Evolutionary conservation across 148 eudicot genomes (phyloP).

Genomic region (Rhododendron ovatum): DNA sequence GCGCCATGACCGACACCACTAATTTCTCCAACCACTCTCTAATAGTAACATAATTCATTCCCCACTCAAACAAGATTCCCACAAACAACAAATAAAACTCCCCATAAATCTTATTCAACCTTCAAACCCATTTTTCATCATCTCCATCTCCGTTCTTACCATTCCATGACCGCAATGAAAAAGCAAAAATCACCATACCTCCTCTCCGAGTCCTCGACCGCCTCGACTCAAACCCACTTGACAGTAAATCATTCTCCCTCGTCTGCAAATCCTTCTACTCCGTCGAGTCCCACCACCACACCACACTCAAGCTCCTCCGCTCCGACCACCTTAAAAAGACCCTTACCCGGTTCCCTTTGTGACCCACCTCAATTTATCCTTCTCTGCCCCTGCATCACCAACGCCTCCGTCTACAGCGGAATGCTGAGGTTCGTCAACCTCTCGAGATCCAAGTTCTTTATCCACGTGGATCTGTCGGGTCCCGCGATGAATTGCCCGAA

Average conservation of each 20-base stretch:
- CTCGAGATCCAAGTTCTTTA: slow-evolving; percentile 56
- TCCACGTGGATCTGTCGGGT: slow-evolving; percentile 47
- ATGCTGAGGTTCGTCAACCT: slow-evolving; percentile 47
- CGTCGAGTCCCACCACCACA: slow-evolving; percentile 59
- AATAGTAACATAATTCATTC: not conserved
- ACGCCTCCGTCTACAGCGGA: slow-evolving; percentile 19
- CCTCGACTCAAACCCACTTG: slow-evolving; percentile 39
- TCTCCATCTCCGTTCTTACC: not conserved
- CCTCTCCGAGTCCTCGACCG: slow-evolving; percentile 65
- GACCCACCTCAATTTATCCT: slow-evolving; percentile 47
- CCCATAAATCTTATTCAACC: not conserved
- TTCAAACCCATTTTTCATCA: not conserved
- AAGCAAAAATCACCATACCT: slow-evolving; percentile 37
- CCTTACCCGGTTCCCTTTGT: slow-evolving; percentile 41
- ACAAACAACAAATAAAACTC: not conserved
- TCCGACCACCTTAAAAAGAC: slow-evolving; percentile 40
- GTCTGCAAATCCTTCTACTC: slow-evolving; percentile 49
- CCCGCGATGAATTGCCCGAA: slow-evolving; percentile 43
- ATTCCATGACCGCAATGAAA: slow-evolving; percentile 35
- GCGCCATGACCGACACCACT: too few relatives aligned
- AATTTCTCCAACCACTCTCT: not conserved
- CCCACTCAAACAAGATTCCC: not conserved
- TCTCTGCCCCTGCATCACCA: slow-evolving; percentile 67
- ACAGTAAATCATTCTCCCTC: slow-evolving; percentile 66
- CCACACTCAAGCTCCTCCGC: slow-evolving; percentile 51